phyloP scores from a whole-genome alignment of 1,284 basidiomycete genomes.

The Schizopora paradoxa region DNA sequence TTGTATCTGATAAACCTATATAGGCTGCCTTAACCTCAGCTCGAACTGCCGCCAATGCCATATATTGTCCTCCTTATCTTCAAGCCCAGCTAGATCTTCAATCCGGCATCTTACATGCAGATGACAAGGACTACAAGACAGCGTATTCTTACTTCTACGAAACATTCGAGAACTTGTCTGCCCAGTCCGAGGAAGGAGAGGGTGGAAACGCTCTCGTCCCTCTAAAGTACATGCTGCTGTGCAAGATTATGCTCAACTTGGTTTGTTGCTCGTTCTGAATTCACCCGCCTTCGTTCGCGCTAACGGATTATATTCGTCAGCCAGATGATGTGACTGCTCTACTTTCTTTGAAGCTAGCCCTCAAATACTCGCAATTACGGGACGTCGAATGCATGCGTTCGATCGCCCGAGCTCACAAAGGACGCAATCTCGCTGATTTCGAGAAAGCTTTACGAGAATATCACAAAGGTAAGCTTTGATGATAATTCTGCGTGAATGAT shows the following conservation, averaged over 20 bases:
- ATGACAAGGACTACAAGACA: constrained; percentile 97
- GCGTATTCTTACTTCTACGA: constrained; percentile 98
- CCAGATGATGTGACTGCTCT: constrained; percentile 90
- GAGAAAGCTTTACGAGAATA: constrained; percentile 86
- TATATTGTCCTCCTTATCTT: constrained; percentile 93
- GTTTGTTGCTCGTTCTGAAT: constrained; percentile 40
- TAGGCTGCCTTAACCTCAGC: constrained; percentile 89
- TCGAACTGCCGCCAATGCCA: constrained; percentile 91
- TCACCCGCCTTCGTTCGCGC: not conserved
- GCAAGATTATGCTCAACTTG: constrained; percentile 96
- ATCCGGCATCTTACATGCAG: constrained; percentile 88
- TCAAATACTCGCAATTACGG: constrained; percentile 75
- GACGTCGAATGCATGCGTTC: constrained; percentile 96
- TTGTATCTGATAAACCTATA: not conserved
- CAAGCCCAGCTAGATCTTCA: constrained; percentile 94
- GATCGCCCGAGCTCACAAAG: constrained; percentile 89
- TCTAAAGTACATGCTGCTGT: constrained; percentile 96
- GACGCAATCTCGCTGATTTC: constrained; percentile 85
- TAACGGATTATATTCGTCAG: constrained; percentile 34
- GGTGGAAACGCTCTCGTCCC: constrained; percentile 60
- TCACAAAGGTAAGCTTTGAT: constrained; percentile 59
- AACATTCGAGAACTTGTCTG: constrained; percentile 78
- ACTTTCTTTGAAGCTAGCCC: constrained; percentile 81
- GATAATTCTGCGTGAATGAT: not conserved
- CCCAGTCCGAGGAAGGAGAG: constrained; percentile 25